Conservation (phyloP, 1,284 basidiomycete species). For the Heliocybe sulcata region DNA sequence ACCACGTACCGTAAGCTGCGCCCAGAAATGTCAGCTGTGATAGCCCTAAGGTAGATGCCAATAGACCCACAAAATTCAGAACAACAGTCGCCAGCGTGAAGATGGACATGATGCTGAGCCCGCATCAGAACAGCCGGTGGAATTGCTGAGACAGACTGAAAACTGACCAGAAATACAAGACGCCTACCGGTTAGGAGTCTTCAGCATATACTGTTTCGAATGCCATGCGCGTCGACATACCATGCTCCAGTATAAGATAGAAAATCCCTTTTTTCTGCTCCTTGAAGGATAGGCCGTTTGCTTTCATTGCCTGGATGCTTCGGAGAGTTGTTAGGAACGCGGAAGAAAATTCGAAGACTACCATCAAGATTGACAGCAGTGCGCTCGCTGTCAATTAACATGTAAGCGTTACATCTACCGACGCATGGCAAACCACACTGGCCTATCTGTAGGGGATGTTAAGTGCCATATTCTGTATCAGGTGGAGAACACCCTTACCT, state of each 20-base stretch:
- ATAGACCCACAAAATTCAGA: constrained; percentile 20
- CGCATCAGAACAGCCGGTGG: neutral
- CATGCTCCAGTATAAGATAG: constrained; percentile 23
- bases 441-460: neutral
- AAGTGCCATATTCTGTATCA: neutral
- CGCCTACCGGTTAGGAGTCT: constrained; percentile 7
- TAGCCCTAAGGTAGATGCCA: neutral
- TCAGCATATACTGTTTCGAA: neutral
- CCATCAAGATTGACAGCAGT: constrained; percentile 22
- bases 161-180: constrained; percentile 20
- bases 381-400: constrained; percentile 19
- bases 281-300: constrained; percentile 10
- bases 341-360: constrained; percentile 20
- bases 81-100: constrained; percentile 21
- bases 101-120: constrained; percentile 17
- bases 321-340: constrained; percentile 21
- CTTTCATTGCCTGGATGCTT: constrained; percentile 19
- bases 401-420: too few relatives aligned
- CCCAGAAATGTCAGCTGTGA: neutral
- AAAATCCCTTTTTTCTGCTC: constrained; percentile 17
- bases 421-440: too few relatives aligned
- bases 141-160: neutral
- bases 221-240: constrained; percentile 9
- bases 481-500: neutral
- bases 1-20: neutral